Evolutionary conservation across 768 basidiomycete species (phyloP), one percentile per base, ranked within the genome.

Genomic region (Phaffia tasmanica): DNA sequence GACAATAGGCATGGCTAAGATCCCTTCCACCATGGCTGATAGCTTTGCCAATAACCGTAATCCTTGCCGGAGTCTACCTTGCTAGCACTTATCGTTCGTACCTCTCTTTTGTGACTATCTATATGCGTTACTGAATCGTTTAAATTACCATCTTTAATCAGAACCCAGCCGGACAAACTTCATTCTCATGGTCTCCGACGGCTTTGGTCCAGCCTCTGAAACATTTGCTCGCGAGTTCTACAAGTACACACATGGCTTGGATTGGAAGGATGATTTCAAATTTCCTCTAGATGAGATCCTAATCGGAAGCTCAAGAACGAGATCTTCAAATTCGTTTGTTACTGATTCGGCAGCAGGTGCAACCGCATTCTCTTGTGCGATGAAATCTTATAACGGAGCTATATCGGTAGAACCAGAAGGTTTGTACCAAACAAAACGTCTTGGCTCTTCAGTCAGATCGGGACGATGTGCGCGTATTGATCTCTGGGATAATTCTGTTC

Each of bases 311-410:
- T 72, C 70, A 0, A n/a, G 74, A 21, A 69, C 67, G 8, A 49
- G 62, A 42, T 57, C 62, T 3, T 69, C 66, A 54, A 62, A 67
- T 32, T 67, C 66, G 14, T 57, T 63, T 19, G 67, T 69, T 18
- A 69, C 72, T 64, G 74, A 75, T 69, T 72, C 71, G 0, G 74
- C 74, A 1, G 74, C 74, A 15, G 73, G 71, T 14, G 73, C 72
- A 0, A 75, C 74, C 6, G 73, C 74, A 11, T 74, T 74, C 50
- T 68, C 70, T 21, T 72, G 71, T 53, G 69, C n/a, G 9, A n/a
- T 70, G 57, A 73, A 74, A 49, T 72, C 70, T 16, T 74, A 69
- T 66, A 74, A 74, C 64, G 73, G 74, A 14, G 74, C 68, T 1
- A 70, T 74, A 50, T 70, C 65, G 2, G 65, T 71, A 18, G 65